Base-by-base conservation (phyloP, 73 alveolate genomes). In the Paramecium sonneborni region DNA sequence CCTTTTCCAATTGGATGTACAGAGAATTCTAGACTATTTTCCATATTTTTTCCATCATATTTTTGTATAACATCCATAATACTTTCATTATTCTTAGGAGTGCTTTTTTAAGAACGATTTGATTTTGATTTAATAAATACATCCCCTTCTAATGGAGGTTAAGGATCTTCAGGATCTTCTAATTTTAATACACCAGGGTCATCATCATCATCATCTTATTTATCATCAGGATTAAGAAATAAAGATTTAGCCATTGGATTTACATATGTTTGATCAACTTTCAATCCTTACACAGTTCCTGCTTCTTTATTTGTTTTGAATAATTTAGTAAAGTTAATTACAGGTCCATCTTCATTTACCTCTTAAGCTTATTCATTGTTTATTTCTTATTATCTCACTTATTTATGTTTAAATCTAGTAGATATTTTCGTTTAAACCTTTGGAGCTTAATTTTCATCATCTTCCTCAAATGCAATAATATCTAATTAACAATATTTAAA, bases 381-480 rank as follows among this genome's bases (percentile, higher is more conserved):
- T 0, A 72, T 18, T 38, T 35, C 38, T 38, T 72, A 18, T 72
- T 72, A 18, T 21, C 55, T 34, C 26, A 79, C 72, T 46, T 79
- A 21, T 23, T 32, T 30, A 20, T 23, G 44, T 79, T 79, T 79
- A 41, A 38, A 79, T 21, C 55, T 15, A 11, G 74, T 23, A 32
- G 90, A 79, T 79, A 24, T 20, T 62, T 46, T 41, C 12, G 69
- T 28, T 14, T 52, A 2, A 5, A 10, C 68, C 18, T 52, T 20
- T 79, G 44, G 69, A 10, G 32, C 24, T 21, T 5, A 21, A 21
- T 74, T 28, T n/a, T 28, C 44, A 39, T 79, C 76, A 43, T 79
- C 90, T 24, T 79, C 90, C 6, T 79, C 90, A 39, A 79, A 79
- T 18, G 90, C 90, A 26, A 79, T 79, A 4, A 79, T 79, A 62